phyloP scores from a whole-genome alignment of 176 grass and related monocot species.

The Microstegium vimineum region DNA sequence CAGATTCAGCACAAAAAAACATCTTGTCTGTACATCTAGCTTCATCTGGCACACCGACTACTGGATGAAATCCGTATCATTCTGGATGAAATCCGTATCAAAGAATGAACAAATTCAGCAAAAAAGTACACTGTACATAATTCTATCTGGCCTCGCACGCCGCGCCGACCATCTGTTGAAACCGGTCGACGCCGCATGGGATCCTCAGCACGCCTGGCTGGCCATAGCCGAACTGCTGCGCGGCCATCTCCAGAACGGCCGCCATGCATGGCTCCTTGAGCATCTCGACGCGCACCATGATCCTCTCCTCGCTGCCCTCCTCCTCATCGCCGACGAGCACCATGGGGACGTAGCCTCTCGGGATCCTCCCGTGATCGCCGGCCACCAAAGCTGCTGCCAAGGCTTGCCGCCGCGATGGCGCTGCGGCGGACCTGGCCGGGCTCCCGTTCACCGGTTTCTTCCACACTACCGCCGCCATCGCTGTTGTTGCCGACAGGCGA shows the following conservation, averaged over 20 bases:
- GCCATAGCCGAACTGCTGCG: background rate
- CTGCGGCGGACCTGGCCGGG: background rate
- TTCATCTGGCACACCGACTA: background rate
- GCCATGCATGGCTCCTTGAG: constrained; percentile 5
- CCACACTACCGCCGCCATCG: background rate
- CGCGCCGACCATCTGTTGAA: background rate
- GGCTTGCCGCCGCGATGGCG: background rate
- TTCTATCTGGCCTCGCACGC: background rate
- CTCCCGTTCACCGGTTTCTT: background rate
- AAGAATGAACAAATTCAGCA: background rate
- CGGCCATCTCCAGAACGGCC: constrained; percentile 4
- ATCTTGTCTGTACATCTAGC: background rate
- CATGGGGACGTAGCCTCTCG: constrained; percentile 3
- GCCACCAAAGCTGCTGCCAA: background rate
- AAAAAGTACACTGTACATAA: background rate
- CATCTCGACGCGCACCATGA: constrained; percentile 9
- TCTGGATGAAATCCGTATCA: background rate
- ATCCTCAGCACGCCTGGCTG: background rate
- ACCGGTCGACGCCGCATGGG: background rate
- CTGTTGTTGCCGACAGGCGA: background rate
- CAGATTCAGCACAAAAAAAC: background rate
- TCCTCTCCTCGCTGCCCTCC: background rate
- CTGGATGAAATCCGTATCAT: background rate
- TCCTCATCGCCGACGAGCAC: background rate
- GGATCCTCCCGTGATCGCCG: background rate